phyloP scores from a whole-genome alignment of 2,329 filamentous ascomycete species.

The Tolypocladium inflatum region DNA sequence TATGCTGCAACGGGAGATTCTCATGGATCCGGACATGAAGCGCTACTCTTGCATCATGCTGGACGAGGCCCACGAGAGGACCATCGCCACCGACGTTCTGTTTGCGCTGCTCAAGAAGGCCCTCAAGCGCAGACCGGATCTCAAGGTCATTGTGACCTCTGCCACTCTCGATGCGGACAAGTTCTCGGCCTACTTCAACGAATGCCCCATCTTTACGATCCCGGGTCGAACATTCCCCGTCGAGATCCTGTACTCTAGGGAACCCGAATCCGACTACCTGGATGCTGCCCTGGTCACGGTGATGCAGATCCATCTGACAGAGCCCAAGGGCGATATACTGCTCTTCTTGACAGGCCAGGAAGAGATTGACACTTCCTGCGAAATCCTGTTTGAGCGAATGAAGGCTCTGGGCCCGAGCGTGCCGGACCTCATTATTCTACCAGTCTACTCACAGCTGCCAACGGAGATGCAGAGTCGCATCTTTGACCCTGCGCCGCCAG shows the following conservation, averaged over 20 bases:
- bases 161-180: constrained; percentile 96
- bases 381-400: constrained; percentile 91
- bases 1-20: constrained; percentile 91
- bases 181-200: constrained; percentile 92
- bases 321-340: constrained; percentile 88
- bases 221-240: constrained; percentile 93
- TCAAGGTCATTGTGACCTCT: constrained; percentile 94
- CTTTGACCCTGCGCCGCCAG: constrained; percentile 84
- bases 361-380: constrained; percentile 91
- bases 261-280: constrained; percentile 92
- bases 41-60: constrained; percentile 96
- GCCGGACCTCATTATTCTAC: constrained; percentile 84
- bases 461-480: constrained; percentile 91
- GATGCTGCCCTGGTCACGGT: constrained; percentile 91
- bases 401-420: constrained; percentile 86
- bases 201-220: constrained; percentile 93
- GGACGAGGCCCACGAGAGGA: constrained; percentile 95
- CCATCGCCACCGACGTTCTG: constrained; percentile 89
- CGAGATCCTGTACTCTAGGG: constrained; percentile 88
- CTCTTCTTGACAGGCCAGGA: constrained; percentile 95
- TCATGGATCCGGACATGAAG: constrained; percentile 80
- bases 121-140: constrained; percentile 70
- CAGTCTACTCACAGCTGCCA: constrained; percentile 91
- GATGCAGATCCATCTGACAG: constrained; percentile 95
- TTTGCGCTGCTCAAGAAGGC: constrained; percentile 95